Base-by-base conservation (phyloP, 2,329 filamentous ascomycete species). In the Teratosphaeria zuluensis region DNA sequence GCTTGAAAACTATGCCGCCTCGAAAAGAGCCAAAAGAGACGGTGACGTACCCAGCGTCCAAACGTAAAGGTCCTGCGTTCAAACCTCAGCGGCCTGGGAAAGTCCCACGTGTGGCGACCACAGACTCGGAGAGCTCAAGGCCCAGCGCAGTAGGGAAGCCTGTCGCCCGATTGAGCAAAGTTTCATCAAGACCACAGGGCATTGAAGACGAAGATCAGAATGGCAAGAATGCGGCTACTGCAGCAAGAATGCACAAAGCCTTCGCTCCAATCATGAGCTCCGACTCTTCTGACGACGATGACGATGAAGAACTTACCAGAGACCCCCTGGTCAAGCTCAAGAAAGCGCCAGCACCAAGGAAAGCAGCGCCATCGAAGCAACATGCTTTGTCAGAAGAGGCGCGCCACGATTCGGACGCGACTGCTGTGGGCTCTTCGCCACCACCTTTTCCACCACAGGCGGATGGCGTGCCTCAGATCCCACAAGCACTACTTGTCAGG, bases 401-500 rank as follows among this genome's bases (percentile, higher is more conserved):
- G 54, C 52, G 16, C 31, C 51, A 54, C 14, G 24, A 6, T 6
- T 48, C n/a, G 9, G 53, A 7, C 30, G 48, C 42, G 19, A 51
- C 24, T 33, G 32, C 16, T 19, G 30, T 28, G 2, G 32, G 14
- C 14, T 56, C 54, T 24, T 57, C 56, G 21, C 59, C 59, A 14
- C 63, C 56, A 8, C 64, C 62, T 6, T 28, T 58, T 4, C 65
- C 62, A 9, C 60, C 65, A 0, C 63, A 66, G 57, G 61, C 64
- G 12, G 64, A 67, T 21, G 61, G 62, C 3, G 63, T 66, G 11
- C 66, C 69, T 1, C 71, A 80, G 1, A 88, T 96, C 31, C 89
- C 91, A 0, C 78, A 82, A 3, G 85, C 89, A 51, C 78, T 97
- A 0, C 75, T 96, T 48, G 87, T 88, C 9, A 82, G 85, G 38